A percentile compares a stretch with the other conserved stretches of the same genome.
phyloP scores from a whole-genome alignment of 2,329 filamentous ascomycete species.

The Alternaria arbusti region DNA sequence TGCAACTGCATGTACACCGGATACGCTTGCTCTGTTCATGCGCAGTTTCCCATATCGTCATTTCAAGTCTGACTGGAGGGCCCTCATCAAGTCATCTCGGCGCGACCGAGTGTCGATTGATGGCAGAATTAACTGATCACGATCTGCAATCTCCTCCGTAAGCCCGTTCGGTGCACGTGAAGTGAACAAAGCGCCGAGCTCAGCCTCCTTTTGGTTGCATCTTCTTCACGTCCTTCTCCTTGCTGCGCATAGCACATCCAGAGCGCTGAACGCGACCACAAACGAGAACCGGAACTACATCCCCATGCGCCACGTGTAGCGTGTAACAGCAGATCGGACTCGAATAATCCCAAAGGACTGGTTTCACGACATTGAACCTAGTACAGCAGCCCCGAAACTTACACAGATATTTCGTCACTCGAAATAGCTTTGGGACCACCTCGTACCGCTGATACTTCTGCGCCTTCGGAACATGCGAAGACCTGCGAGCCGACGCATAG shows the following conservation, averaged over 20 bases:
- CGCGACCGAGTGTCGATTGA: constrained; percentile 7
- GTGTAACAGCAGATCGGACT: constrained; percentile 19
- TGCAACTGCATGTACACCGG: constrained; percentile 1
- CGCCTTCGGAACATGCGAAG: constrained; percentile 1
- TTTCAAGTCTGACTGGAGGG: constrained; percentile 7
- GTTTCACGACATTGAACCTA: constrained; percentile 23
- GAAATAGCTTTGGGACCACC: neutral
- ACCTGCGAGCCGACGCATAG: neutral
- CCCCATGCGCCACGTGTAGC: constrained; percentile 20
- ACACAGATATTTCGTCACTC: neutral
- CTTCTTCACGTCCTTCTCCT: constrained; percentile 14
- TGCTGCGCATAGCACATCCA: constrained; percentile 23
- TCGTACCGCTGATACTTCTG: neutral
- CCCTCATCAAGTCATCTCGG: constrained; percentile 10
- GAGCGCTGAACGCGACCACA: constrained; percentile 20
- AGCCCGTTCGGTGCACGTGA: constrained; percentile 1
- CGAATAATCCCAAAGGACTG: constrained; percentile 8
- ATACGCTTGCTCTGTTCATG: constrained; percentile 11
- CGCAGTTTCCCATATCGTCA: constrained; percentile 26
- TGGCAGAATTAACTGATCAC: constrained; percentile 7
- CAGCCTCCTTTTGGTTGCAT: constrained; percentile 9
- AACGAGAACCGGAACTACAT: constrained; percentile 18
- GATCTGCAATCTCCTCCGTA: constrained; percentile 8
- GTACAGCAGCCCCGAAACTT: constrained; percentile 14
- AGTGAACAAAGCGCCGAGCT: constrained; percentile 5